phyloP scores from a whole-genome alignment of 2,329 filamentous ascomycete genomes.

The Aspergillus sp. region DNA sequence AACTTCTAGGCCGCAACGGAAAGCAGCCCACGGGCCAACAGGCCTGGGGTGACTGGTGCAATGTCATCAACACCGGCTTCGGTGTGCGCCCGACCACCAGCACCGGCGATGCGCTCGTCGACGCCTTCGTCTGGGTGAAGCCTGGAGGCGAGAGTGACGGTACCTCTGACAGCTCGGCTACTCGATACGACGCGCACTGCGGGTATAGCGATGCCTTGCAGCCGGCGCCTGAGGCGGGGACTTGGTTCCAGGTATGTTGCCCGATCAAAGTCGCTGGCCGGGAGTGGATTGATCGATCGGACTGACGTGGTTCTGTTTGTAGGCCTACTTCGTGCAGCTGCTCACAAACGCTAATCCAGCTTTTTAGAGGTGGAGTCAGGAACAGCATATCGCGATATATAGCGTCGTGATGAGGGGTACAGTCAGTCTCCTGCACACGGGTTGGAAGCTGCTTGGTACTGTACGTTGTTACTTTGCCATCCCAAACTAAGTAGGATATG shows the following conservation, averaged over 20 bases:
- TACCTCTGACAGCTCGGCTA: constrained; percentile 51
- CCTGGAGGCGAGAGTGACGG: constrained; percentile 61
- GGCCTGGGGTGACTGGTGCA: constrained; percentile 69
- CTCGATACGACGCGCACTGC: constrained; percentile 58
- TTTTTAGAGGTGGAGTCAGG: too few relatives aligned
- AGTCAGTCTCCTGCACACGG: too few relatives aligned
- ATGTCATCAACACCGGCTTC: constrained; percentile 64
- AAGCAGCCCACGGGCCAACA: constrained; percentile 60
- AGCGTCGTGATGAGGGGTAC: too few relatives aligned
- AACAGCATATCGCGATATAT: too few relatives aligned
- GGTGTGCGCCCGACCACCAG: constrained; percentile 63
- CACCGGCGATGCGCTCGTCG: constrained; percentile 60
- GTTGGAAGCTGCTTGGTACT: too few relatives aligned
- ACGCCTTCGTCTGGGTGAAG: constrained; percentile 72
- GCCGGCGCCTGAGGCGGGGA: constrained; percentile 69
- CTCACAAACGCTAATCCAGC: too few relatives aligned
- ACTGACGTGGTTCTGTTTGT: too few relatives aligned
- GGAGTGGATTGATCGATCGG: too few relatives aligned
- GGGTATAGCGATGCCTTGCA: constrained; percentile 56
- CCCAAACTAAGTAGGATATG: too few relatives aligned
- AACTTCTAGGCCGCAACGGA: constrained; percentile 56
- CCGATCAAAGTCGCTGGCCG: too few relatives aligned
- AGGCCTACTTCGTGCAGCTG: too few relatives aligned
- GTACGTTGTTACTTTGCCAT: too few relatives aligned
- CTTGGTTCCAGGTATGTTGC: constrained; percentile 59